A percentile compares a stretch with the other conserved stretches of the same genome.
phyloP scores from a whole-genome alignment of 768 basidiomycete species.

The Amanita muscaria region DNA sequence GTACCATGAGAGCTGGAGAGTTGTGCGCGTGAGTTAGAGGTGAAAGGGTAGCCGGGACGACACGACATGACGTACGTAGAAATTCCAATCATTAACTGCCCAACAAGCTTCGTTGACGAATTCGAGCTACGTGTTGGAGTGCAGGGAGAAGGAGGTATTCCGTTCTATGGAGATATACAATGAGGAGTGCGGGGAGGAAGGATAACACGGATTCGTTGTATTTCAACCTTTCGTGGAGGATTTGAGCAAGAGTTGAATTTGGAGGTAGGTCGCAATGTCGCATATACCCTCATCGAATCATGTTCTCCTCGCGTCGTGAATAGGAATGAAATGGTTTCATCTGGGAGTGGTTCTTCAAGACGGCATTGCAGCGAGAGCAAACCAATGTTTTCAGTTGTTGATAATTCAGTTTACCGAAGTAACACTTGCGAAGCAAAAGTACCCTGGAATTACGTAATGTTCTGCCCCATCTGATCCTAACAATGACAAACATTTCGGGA shows the following conservation, averaged over 20 bases:
- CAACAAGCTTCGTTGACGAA: constrained; percentile 71
- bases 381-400: no score
- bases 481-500: no score
- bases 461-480: no score
- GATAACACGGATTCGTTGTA: constrained; percentile 61
- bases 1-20: constrained; percentile 45
- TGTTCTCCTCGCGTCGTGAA: constrained; percentile 59
- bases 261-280: constrained; percentile 39
- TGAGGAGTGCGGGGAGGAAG: constrained; percentile 57
- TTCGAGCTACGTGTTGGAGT: constrained; percentile 45
- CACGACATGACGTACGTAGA: no score
- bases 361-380: constrained; percentile 46
- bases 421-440: constrained; percentile 59
- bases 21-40: no score
- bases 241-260: constrained; percentile 9
- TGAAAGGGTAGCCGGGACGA: no score
- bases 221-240: constrained; percentile 46
- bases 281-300: constrained; percentile 63
- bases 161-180: constrained; percentile 40
- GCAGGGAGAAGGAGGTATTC: constrained; percentile 45
- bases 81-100: constrained; percentile 40
- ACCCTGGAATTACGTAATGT: no score
- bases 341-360: constrained; percentile 57
- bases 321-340: constrained; percentile 59
- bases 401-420: no score